These are phyloP conservation scores for Cornus kousa DNA, from an alignment of 148 eudicot genomes.

Conservation along the genomic window DNA sequence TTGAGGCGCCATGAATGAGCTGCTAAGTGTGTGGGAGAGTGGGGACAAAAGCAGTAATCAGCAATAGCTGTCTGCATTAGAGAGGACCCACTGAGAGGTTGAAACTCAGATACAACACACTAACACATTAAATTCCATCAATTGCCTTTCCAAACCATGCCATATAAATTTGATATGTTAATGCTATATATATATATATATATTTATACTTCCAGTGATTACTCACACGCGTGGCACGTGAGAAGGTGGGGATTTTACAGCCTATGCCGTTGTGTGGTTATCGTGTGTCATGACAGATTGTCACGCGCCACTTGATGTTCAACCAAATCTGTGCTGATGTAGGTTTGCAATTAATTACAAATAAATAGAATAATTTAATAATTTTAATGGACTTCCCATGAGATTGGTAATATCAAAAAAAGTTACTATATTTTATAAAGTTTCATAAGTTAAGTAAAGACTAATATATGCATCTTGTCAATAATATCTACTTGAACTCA, in stretches of 20 bases:
- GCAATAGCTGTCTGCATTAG: constrained; percentile 31
- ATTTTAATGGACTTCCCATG: no score
- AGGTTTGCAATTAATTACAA: no score
- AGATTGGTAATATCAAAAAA: no score
- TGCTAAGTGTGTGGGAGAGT: constrained; percentile 19
- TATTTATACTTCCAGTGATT: neutral
- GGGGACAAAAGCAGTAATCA: constrained; percentile 37
- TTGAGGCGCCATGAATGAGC: constrained; percentile 49
- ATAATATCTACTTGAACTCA: no score
- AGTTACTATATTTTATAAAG: no score
- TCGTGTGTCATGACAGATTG: neutral
- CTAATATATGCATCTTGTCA: no score
- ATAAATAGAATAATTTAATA: no score
- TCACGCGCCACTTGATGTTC: no score
- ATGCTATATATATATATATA: no score
- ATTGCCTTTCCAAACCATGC: constrained; percentile 6
- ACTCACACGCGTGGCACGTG: constrained; percentile 29
- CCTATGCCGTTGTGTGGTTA: neutral
- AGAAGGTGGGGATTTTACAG: neutral
- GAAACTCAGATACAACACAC: neutral
- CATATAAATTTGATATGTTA: no score
- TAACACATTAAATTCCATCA: constrained; percentile 22
- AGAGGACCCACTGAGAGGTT: constrained; percentile 14
- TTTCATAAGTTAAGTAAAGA: no score
- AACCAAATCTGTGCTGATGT: no score